These are phyloP conservation scores for Suillus bovinus DNA, from an alignment of 768 basidiomycete genomes.

Conservation along the genomic window DNA sequence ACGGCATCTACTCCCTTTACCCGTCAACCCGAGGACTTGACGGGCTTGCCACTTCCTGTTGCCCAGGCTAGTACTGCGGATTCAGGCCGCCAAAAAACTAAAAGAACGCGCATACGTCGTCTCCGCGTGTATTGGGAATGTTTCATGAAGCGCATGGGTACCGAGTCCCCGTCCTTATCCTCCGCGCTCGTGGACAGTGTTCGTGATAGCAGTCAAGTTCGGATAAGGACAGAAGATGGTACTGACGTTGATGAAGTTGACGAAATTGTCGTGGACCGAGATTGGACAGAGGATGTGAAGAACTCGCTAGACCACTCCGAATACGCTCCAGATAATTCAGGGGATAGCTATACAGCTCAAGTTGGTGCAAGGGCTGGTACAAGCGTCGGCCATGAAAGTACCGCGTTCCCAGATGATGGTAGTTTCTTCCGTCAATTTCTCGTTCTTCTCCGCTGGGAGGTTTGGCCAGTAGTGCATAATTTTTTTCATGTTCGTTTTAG, in stretches of 20 bases:
- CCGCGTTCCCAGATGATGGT: constrained; percentile 36
- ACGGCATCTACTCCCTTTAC: constrained; percentile 1
- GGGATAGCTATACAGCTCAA: constrained; percentile 39
- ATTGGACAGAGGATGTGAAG: constrained; percentile 62
- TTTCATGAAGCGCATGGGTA: constrained; percentile 55
- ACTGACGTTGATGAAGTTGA: constrained; percentile 49
- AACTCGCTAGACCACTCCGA: constrained; percentile 54
- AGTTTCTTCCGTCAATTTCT: constrained; percentile 34
- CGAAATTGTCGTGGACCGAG: constrained; percentile 75
- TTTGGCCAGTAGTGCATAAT: constrained; percentile 53
- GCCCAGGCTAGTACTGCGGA: constrained; percentile 27
- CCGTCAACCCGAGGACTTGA: constrained; percentile 14
- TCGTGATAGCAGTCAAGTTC: constrained; percentile 38
- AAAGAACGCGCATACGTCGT: constrained; percentile 39
- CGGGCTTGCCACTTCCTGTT: constrained; percentile 44
- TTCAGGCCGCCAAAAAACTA: constrained; percentile 30
- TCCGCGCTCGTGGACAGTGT: constrained; percentile 52
- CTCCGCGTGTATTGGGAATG: constrained; percentile 48
- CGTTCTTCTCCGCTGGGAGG: constrained; percentile 53
- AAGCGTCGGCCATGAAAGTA: constrained; percentile 39
- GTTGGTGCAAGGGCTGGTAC: constrained; percentile 29
- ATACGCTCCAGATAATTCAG: constrained; percentile 49
- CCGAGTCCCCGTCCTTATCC: constrained; percentile 57
- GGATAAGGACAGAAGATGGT: constrained; percentile 32
- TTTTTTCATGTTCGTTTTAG: constrained; percentile 65